Percentiles rank a stretch among this genome's conserved stretches.
These are phyloP conservation scores for Prunus persica DNA, from an alignment of 306 rosid species.

Conservation along the genomic window Prunus_persica_NCBIv2 NC_034016.1:19980001-19980500, in stretches of 20 bases:
- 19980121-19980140: neutral
- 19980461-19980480: neutral
- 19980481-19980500: neutral
- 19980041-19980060: conserved; percentile 97
- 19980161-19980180: conserved; percentile 13
- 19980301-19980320: conserved; percentile 18
- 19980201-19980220: conserved; percentile 91
- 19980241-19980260: conserved; percentile 97
- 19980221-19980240: conserved; percentile 93
- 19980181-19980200: conserved; percentile 17
- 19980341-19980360: neutral
- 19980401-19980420: neutral
- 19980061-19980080: conserved; percentile 76
- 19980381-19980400: neutral
- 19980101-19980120: neutral
- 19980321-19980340: neutral
- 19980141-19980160: conserved; percentile 12
- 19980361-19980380: neutral
- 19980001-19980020: conserved; percentile 90
- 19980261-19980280: conserved; percentile 80
- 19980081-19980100: conserved; percentile 9
- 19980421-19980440: neutral
- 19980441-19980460: neutral
- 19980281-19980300: conserved; percentile 59
- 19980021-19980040: conserved; percentile 99